Base-by-base conservation (phyloP, 352 stramenopile genomes). In the Aphanomyces euteiches region DNA sequence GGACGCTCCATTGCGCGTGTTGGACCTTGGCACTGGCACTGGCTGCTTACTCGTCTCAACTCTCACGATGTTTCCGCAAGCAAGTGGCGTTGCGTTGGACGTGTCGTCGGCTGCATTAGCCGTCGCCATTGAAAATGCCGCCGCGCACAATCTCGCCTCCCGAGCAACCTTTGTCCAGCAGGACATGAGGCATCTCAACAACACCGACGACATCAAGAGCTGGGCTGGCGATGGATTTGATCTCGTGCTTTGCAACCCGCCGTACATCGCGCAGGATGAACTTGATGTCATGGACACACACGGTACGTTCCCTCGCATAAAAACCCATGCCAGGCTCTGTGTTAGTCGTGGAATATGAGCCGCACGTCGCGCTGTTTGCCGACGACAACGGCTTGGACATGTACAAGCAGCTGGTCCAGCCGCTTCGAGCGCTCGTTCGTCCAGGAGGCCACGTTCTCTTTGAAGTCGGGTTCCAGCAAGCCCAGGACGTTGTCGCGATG, bases 1-100 rank as follows among this genome's bases (percentile, higher is more conserved):
- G 12, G 41, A 79, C 7, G 69, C 73, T 2, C 41, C 66, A 38
- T 64, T 94, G 50, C 56, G 60, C 10, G 83, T 94, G 53, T 58
- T 94, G 47, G 87, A 94, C 50, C 72, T 91, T 53, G 84, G 87
- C 6, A 92, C 87, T 0, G 87, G 87, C 6, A 84, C 77, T 0
- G 87, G 83, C 1, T 92, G 84, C 69, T 72, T 94, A 15, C 37
- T 94, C 17, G 64, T 94, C 3, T 73, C 87, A 3, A 82, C 87
- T 0, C 66, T 94, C 39, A 73, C 72, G 7, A 82, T 89, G 68
- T 92, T 88, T 54, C 82, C 82, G 1, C 38, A 56, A 4, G 82
- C 84, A 0, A 80, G 65, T 1, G 87, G 87, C 17, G 72, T 90
- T 0, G 87, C 79, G 0, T 71, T 92, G 45, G 87, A 94, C 53